phyloP scores from a whole-genome alignment of 2,329 filamentous ascomycete species.

The Coniochaeta prunicola region DNA sequence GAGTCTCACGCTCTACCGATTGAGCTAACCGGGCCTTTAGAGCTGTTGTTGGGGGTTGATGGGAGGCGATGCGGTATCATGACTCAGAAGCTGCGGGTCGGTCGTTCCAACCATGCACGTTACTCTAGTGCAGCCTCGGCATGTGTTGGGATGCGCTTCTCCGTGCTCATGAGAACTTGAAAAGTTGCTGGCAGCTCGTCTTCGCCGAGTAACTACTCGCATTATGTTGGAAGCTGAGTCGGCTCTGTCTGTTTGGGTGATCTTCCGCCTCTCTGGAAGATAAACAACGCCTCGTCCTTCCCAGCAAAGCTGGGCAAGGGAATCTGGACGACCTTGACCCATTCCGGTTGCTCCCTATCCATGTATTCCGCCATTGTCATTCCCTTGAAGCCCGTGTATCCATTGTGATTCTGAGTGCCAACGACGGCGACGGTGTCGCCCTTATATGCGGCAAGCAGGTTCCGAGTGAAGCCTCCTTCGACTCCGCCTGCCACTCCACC shows the following conservation, averaged over 20 bases:
- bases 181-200: too few species aligned
- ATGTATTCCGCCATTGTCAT: conserved; percentile 62
- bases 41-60: background rate
- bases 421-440: conserved; percentile 63
- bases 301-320: conserved; percentile 67
- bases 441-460: conserved; percentile 51
- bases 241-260: conserved; percentile 12
- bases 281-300: conserved; percentile 68
- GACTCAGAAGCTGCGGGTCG: background rate
- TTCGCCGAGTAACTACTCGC: too few species aligned
- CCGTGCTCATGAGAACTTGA: too few species aligned
- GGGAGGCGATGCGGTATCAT: background rate
- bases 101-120: background rate
- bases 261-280: conserved; percentile 48
- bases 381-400: conserved; percentile 62
- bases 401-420: conserved; percentile 67
- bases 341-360: conserved; percentile 45
- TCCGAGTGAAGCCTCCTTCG: conserved; percentile 57
- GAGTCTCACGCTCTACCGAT: conserved; percentile 70
- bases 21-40: conserved; percentile 51
- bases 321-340: conserved; percentile 55
- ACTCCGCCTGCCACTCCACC: conserved; percentile 55
- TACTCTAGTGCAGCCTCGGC: background rate
- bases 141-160: too few species aligned
- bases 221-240: background rate